A percentile compares a stretch with the other conserved stretches of the same genome.
Conservation (phyloP, 1,139 yeast genomes). For the Torulaspora pretoriensis region DNA sequence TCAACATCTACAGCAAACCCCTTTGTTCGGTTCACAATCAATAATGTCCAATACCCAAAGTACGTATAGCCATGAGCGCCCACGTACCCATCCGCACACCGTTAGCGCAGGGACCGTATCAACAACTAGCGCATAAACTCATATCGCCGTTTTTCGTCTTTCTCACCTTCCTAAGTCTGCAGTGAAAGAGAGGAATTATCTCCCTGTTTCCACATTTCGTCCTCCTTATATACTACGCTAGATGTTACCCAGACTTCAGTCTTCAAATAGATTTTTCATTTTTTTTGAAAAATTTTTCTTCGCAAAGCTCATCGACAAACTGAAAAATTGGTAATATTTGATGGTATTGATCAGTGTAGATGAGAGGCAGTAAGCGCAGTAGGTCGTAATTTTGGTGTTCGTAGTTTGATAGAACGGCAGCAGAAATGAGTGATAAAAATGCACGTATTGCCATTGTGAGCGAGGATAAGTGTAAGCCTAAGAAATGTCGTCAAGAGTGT, state of each 20-base stretch:
- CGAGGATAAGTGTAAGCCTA: constrained; percentile 93
- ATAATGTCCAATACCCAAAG: too few relatives aligned
- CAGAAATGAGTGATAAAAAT: constrained; percentile 52
- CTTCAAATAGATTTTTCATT: background rate
- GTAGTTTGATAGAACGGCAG: background rate
- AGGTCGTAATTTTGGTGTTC: too few relatives aligned
- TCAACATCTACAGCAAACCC: too few relatives aligned
- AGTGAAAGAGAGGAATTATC: background rate
- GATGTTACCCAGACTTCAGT: constrained; percentile 2
- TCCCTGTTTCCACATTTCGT: background rate
- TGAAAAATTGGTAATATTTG: constrained; percentile 37
- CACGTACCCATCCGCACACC: too few relatives aligned
- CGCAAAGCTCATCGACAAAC: constrained; percentile 9
- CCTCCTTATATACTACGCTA: background rate
- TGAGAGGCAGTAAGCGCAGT: too few relatives aligned
- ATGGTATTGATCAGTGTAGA: constrained; percentile 33
- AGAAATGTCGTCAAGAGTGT: constrained; percentile 97
- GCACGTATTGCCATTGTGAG: constrained; percentile 93
- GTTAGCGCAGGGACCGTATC: too few relatives aligned
- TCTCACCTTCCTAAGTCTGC: background rate
- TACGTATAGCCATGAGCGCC: too few relatives aligned
- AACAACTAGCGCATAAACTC: too few relatives aligned
- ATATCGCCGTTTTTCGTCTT: background rate
- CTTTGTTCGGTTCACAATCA: too few relatives aligned
- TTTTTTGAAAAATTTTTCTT: constrained; percentile 12